Percentiles rank a stretch among this genome's conserved stretches.
Evolutionary conservation across 2,329 filamentous ascomycete species (phyloP).

Genomic region (Cyclaneusma minus): DNA sequence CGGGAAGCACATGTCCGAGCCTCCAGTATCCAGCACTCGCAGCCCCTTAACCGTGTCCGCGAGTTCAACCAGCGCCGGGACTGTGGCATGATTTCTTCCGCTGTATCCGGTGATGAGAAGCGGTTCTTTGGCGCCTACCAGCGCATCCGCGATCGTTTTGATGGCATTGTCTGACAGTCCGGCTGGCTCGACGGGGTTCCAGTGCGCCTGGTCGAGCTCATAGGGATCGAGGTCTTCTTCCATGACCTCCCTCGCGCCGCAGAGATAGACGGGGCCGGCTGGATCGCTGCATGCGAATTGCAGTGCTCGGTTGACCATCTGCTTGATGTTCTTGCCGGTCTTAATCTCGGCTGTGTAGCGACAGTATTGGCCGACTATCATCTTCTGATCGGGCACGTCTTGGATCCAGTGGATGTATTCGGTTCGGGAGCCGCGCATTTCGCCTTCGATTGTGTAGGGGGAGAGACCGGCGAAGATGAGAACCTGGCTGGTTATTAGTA

Average conservation of each 20-base stretch:
- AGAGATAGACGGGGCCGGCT: slow-evolving; percentile 53
- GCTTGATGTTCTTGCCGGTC: slow-evolving; percentile 57
- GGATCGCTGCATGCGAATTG: slow-evolving; percentile 57
- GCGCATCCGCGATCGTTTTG: slow-evolving; percentile 41
- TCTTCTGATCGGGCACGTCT: slow-evolving; percentile 60
- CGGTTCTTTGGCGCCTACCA: slow-evolving; percentile 49
- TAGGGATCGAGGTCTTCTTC: slow-evolving; percentile 53
- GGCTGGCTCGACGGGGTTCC: slow-evolving; percentile 42
- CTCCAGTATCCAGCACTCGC: slow-evolving; percentile 59
- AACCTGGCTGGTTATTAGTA: slow-evolving; percentile 26
- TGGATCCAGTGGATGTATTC: slow-evolving; percentile 74
- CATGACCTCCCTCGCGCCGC: slow-evolving; percentile 52
- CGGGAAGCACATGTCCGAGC: slow-evolving; percentile 71
- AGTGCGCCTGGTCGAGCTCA: slow-evolving; percentile 38
- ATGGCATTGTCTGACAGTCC: slow-evolving; percentile 39
- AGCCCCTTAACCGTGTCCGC: slow-evolving; percentile 53
- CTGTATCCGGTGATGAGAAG: slow-evolving; percentile 56
- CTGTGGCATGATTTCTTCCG: slow-evolving; percentile 50
- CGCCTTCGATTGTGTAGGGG: slow-evolving; percentile 57
- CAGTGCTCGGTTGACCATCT: slow-evolving; percentile 56
- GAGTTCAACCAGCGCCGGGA: slow-evolving; percentile 46
- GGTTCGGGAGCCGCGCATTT: slow-evolving; percentile 51
- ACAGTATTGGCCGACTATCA: slow-evolving; percentile 59
- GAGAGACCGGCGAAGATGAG: slow-evolving; percentile 63
- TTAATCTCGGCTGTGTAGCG: slow-evolving; percentile 58